phyloP scores from a whole-genome alignment of 2,329 filamentous ascomycete genomes.

The Pseudodiploospora longispora region DNA sequence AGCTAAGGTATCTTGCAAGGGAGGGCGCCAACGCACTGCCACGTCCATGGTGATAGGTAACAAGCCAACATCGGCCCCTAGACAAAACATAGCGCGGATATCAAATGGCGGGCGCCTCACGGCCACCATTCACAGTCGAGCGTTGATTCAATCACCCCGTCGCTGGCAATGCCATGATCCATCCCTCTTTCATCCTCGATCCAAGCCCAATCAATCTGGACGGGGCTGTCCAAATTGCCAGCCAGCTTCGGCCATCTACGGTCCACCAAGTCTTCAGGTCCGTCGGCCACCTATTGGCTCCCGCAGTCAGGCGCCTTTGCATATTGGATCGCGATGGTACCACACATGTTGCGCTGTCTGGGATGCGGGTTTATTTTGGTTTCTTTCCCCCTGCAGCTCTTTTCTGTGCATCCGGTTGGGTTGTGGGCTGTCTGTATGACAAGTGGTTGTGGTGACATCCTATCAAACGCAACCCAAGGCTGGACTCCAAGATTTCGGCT shows the following conservation, averaged over 20 bases:
- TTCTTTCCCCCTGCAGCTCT: slow-evolving; percentile 1
- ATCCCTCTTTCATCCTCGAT: neutral
- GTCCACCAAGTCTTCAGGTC: neutral
- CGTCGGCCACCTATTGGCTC: slow-evolving; percentile 7
- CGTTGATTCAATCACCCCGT: neutral
- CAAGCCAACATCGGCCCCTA: no score
- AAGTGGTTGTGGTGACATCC: slow-evolving; percentile 9
- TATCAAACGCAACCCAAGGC: slow-evolving; percentile 1
- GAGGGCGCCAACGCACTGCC: no score
- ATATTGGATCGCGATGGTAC: neutral
- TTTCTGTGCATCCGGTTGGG: neutral
- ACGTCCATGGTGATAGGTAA: no score
- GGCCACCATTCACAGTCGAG: neutral
- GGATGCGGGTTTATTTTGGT: neutral
- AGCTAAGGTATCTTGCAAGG: no score
- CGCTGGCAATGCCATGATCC: no score
- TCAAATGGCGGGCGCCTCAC: neutral
- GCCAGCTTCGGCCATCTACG: neutral
- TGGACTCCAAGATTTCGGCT: neutral
- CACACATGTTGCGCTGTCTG: neutral
- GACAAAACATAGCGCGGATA: no score
- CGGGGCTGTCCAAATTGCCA: neutral
- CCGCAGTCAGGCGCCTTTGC: slow-evolving; percentile 8
- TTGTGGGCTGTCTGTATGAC: slow-evolving; percentile 6
- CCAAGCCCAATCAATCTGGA: neutral